Base-by-base conservation (phyloP, 768 basidiomycete species). In the Suillus placidus region DNA sequence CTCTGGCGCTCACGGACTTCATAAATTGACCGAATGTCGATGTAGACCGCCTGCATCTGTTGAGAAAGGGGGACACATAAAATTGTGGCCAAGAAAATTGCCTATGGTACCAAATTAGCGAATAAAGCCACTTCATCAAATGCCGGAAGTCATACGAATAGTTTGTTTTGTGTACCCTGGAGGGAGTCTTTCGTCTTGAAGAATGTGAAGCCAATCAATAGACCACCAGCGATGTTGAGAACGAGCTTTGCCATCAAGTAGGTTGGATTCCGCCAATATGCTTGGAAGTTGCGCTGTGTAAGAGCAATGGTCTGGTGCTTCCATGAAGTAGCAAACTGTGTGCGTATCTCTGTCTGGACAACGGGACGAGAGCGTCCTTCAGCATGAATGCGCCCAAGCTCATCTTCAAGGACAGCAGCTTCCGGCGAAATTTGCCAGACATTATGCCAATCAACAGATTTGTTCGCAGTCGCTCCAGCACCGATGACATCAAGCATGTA, bases 401-500 rank as follows among this genome's bases (percentile, higher is more conserved):
- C 80, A 0, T 70, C 64, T 55, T 79, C 72, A 5, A 82, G 54
- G 0, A 66, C 69, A n/a, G 56, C 66, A 0, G 79, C 71, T 69
- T 90, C 86, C 0, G 79, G 76, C 0, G 87, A 85, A 6, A 82
- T 72, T 23, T 73, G 70, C 90, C 90, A 93, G n/a, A 83, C 73
- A 7, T 83, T 76, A 58, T 84, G 81, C 91, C 91, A 93, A 65
- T 92, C 82, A 32, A 75, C 76, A 16, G 69, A 68, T 62, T 82
- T 86, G 18, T 82, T 79, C 1, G 87, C 85, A 1, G 88, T 87
- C 2, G 87, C 86, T 3, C 91, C 91, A 35, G 91, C 90, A 20
- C 91, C 91, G 64, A 92, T 92, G 54, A 87, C 89, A 34, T 89
- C 87, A 23, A 92, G 82, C 81, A 88, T 87, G 66, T 82, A 88